Percentiles rank a stretch among this genome's conserved stretches.
These are phyloP conservation scores for Mycena vulgaris DNA, from an alignment of 768 basidiomycete species.

Conservation along the genomic window DNA sequence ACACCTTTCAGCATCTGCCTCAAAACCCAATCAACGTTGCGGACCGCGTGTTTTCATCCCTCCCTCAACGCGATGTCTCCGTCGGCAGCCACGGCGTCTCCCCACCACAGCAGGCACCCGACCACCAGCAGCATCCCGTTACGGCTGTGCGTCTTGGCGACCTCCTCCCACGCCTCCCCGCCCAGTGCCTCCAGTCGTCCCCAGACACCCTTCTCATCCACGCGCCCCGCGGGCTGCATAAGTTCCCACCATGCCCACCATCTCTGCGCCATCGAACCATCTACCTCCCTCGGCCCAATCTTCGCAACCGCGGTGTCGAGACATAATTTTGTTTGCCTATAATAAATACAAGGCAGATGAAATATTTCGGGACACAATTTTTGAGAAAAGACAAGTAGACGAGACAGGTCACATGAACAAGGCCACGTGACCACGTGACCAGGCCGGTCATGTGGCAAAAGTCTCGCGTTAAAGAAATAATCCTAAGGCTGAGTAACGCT, in stretches of 20 bases:
- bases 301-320: too few species aligned
- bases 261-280: background rate
- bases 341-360: too few species aligned
- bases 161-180: background rate
- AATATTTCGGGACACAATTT: too few species aligned
- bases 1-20: background rate
- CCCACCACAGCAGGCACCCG: background rate
- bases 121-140: slow-evolving; percentile 1
- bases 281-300: background rate
- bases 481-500: too few species aligned
- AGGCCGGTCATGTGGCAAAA: too few species aligned
- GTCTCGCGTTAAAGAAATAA: too few species aligned
- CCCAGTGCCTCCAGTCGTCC: background rate
- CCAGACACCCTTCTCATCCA: background rate
- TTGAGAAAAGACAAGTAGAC: too few species aligned
- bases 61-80: background rate
- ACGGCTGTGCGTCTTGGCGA: background rate
- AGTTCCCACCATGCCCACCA: slow-evolving; percentile 10
- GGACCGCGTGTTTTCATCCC: background rate
- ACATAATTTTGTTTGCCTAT: too few species aligned
- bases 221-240: background rate
- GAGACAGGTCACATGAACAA: too few species aligned
- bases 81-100: background rate
- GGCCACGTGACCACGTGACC: too few species aligned
- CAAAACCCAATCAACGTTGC: background rate